Evolutionary conservation across 306 rosid genomes (phyloP), one percentile per base, ranked within the genome.

Genomic region (Chamaecrista fasciculata): DNA sequence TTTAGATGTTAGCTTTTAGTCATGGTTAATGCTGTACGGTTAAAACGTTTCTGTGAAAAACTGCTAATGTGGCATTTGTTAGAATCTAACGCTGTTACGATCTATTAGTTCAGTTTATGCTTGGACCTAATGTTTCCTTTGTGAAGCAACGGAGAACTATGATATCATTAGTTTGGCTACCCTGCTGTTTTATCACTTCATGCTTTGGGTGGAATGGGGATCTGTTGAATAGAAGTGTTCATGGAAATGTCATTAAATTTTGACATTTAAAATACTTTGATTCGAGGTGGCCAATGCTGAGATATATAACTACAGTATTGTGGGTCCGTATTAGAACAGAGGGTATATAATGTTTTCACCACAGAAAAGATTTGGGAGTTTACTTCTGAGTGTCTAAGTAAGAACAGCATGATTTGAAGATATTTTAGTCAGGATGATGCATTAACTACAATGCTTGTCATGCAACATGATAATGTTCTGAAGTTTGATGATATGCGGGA

Each of bases 1-100:
- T 39, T 50, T 39, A 9, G 37, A 33, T 18, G 11, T 23, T 53
- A 49, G 62, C 49, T 62, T 62, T 40, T 62, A 31, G 61, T 72
- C 56, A 2, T 78, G 8, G 80, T 70, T 67, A 40, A 75, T 75
- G 71, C 52, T 46, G 59, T 23, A 1, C 28, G 33, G 61, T 73
- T 29, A 16, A 28, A 65, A 64, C 51, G 74, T 49, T 33, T 4
- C 14, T 8, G 23, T 6, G 42, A 0, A 49, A 19, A 47, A 16
- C 19, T 26, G 58, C 42, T 10, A 47, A 31, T 47, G 56, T 11
- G 26, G 34, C 16, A 6, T 12, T 66, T 48, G 7, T 31, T 12
- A 18, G 25, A 63, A 16, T 44, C n/a, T 16, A 28, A 3, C n/a
- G 16, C 16, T 46, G n/a, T 29, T 28, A 4, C 42, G 20, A 25